phyloP scores from a whole-genome alignment of 169 alveolate genomes.

The Plasmodium coatneyi region DNA sequence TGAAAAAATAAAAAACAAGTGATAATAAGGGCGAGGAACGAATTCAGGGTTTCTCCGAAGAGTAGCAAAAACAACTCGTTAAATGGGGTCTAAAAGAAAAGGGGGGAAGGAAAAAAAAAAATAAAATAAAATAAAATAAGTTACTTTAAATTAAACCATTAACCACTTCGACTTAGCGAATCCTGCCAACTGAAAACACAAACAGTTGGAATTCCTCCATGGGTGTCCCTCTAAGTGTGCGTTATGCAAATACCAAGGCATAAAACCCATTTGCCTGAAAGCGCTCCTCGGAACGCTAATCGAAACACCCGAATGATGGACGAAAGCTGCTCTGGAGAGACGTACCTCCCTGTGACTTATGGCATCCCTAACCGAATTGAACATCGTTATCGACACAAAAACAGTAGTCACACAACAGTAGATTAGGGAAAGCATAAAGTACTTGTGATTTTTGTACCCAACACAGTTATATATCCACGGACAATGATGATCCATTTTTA shows the following conservation, averaged over 20 bases:
- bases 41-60: constrained; percentile 86
- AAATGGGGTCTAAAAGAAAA: constrained; percentile 79
- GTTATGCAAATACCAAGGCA: background rate
- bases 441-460: constrained; percentile 91
- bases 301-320: background rate
- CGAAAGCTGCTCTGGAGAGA: background rate
- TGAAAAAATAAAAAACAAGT: constrained; percentile 87
- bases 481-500: constrained; percentile 94
- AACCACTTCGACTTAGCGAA: constrained; percentile 22
- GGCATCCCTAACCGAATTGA: constrained; percentile 79
- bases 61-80: constrained; percentile 83
- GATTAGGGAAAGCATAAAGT: constrained; percentile 83
- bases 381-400: constrained; percentile 80
- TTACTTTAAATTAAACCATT: background rate
- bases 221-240: background rate
- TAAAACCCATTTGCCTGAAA: background rate
- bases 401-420: constrained; percentile 84
- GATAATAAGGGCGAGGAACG: constrained; percentile 80
- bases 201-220: background rate
- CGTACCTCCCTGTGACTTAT: constrained; percentile 43
- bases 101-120: background rate
- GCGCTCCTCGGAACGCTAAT: background rate
- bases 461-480: constrained; percentile 93
- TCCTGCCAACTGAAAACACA: background rate
- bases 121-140: background rate